Conservation (phyloP, 202 grass and related monocot species). For the Panicum virgatum region DNA sequence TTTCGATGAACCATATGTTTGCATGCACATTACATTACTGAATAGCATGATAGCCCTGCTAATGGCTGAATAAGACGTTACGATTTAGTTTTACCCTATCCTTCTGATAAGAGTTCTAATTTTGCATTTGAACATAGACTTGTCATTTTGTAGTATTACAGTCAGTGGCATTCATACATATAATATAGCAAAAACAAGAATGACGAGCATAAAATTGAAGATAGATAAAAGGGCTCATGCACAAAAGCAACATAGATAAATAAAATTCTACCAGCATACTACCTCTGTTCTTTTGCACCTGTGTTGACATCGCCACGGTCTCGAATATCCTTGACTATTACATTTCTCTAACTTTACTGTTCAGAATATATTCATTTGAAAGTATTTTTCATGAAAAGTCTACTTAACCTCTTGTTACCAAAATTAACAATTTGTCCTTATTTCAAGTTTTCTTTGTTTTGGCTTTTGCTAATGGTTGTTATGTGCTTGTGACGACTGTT, state of each 20-base stretch:
- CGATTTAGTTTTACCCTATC: neutral
- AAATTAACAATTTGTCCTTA: neutral
- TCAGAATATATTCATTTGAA: neutral
- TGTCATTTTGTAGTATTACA: neutral
- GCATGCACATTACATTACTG: neutral
- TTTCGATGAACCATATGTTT: neutral
- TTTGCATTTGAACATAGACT: neutral
- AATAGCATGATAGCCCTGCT: neutral
- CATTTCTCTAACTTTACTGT: neutral
- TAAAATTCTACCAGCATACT: neutral
- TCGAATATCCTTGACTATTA: neutral
- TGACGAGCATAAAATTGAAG: too few relatives aligned
- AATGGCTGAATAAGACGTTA: neutral
- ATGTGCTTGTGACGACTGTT: neutral
- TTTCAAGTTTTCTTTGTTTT: neutral
- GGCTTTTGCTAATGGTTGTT: neutral
- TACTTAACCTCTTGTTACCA: neutral
- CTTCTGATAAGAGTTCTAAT: neutral
- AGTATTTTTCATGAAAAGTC: neutral
- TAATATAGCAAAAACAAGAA: neutral
- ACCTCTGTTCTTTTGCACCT: neutral
- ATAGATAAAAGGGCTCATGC: neutral
- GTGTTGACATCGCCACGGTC: neutral
- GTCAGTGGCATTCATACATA: neutral
- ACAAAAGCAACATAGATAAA: neutral